Evolutionary conservation across 1,284 basidiomycete species (phyloP), one percentile per base, ranked within the genome.

Genomic region (Vanrija sp.): DNA sequence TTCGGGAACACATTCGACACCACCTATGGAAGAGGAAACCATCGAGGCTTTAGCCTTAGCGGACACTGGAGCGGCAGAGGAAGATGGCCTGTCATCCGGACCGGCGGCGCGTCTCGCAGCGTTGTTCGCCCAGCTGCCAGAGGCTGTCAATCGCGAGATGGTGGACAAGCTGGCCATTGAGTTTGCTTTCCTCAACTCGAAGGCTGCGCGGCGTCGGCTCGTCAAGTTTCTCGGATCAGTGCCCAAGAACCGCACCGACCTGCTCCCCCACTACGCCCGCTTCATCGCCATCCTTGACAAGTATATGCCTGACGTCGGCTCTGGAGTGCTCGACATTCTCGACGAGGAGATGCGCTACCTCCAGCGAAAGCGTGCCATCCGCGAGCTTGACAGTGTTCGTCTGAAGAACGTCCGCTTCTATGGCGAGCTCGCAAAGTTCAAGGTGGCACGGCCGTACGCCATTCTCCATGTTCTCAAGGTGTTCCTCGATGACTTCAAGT

Each of bases 391-490:
- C 19, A 88, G 93, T 76, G 82, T 86, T 29, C 82, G 95, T 43
- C 79, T 89, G 54, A 96, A 92, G 90, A 98, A 98, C 67, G 84
- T 90, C 29, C 83, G 85, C 15, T 99, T 89, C 79, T 76, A 95
- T 52, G 89, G 89, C 3, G 96, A 91, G 72, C 79, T 99, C 66
- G 94, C 93, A 29, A 98, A 99, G 78, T 98, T 98, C 78, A 82
- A 84, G 44, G 85, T 98, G n/a, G 89, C 96, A 8, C 93, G 92
- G 9, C 80, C 87, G 0, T 92, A 98, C 73, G 81, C 94, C 54
- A 93, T 98, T 66, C 80, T 98, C 49, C 94, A 98, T 73, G 89
- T 91, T 62, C 88, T 96, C 80, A 98, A 98, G 83, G 90, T 95
- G 46, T 96, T 91, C 74, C 78, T 98, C 65, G 95, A 98, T 69